A percentile compares a stretch with the other conserved stretches of the same genome.
phyloP scores from a whole-genome alignment of 176 grass and related monocot genomes.

The Oropetium thomaeum region DNA sequence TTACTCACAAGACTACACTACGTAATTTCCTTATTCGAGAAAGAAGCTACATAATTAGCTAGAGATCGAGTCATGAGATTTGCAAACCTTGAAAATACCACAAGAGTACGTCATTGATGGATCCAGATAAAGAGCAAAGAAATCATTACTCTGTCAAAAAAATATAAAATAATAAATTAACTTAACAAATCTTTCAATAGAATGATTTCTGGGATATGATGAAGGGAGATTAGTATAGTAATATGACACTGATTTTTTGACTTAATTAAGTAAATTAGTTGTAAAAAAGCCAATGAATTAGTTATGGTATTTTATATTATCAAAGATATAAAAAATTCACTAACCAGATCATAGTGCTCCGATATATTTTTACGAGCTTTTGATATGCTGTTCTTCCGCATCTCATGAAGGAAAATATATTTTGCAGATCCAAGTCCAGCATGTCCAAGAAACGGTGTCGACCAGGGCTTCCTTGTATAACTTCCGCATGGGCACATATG shows the following conservation, averaged over 20 bases:
- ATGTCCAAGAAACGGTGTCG: slow-evolving; percentile 68
- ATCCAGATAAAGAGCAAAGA: slow-evolving; percentile 81
- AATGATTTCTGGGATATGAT: not conserved
- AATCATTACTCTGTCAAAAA: slow-evolving; percentile 61
- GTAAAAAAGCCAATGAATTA: not conserved
- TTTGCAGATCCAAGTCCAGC: slow-evolving; percentile 64
- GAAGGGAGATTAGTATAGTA: not conserved
- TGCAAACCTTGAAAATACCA: slow-evolving; percentile 60
- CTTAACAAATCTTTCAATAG: too few species aligned
- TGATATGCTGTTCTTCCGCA: slow-evolving; percentile 60
- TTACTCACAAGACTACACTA: slow-evolving; percentile 23
- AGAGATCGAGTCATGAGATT: not conserved
- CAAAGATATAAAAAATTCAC: not conserved
- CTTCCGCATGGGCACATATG: not conserved
- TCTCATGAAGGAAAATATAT: slow-evolving; percentile 68
- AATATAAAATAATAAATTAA: too few species aligned
- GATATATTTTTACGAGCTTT: slow-evolving; percentile 84
- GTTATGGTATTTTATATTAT: not conserved
- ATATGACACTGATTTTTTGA: too few species aligned
- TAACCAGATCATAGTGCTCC: slow-evolving; percentile 84
- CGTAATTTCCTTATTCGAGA: slow-evolving; percentile 22
- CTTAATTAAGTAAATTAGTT: not conserved
- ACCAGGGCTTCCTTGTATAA: slow-evolving; percentile 48
- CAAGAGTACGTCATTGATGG: slow-evolving; percentile 82
- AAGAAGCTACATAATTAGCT: not conserved